Base-by-base conservation (phyloP, 345 rosid species). In the Euphorbia tirucalli region DNA sequence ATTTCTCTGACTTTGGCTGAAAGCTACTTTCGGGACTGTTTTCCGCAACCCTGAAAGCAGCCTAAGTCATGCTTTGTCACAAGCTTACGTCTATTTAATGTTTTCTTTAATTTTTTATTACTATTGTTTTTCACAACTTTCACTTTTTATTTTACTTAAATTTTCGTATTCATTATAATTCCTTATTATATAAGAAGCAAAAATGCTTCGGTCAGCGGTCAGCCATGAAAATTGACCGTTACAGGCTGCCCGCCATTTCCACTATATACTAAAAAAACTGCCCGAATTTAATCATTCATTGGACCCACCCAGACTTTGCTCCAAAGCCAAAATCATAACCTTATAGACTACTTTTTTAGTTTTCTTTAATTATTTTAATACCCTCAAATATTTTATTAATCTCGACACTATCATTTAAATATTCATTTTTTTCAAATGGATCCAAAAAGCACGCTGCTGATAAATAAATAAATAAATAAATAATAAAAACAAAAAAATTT, bases 261-360 rank as follows among this genome's bases (percentile, higher is more conserved):
- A 81, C 85, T 70, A 63, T 70, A 69, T 70, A 39, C 52, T 18
- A 28, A 66, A 9, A 75, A 68, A 43, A 31, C 74, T 71, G 85
- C 79, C 87, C 87, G 75, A 58, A 39, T 68, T 70, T 79, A 79
- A 89, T 87, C 85, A 86, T 87, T 56, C 79, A 63, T 78, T 46
- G 80, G 78, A 25, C 86, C 95, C 86, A 76, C 73, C 41, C 16
- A 83, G 88, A 80, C 95, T 87, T 87, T 81, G 77, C 75, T 79
- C 83, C 71, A 41, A 89, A 85, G 90, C 87, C 83, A 83, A 76
- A 83, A 87, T 89, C 89, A 87, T 87, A 69, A 83, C 61, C 57
- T 82, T 71, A 1, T 70, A 14, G 87, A 79, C 85, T 76, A 75
- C 16, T 35, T 49, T 22, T 52, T 41, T n/a, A n/a, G n/a, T 37